These are phyloP conservation scores for Aquilaria yunnanensis DNA, from an alignment of 345 rosid species.

Conservation along the genomic window DNA sequence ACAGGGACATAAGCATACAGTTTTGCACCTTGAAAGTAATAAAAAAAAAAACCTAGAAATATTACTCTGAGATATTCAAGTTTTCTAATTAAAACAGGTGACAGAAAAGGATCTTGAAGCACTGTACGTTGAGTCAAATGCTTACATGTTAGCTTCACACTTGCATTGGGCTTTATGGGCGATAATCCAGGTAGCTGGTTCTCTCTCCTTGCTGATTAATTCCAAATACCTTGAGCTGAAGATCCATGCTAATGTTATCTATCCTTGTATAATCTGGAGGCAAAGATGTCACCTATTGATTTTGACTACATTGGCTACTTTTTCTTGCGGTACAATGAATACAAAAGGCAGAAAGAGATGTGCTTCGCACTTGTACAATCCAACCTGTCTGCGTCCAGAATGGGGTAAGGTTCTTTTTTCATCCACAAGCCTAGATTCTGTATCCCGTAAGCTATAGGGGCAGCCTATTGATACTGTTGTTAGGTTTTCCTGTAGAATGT, in stretches of 20 bases:
- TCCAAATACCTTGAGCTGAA: not conserved
- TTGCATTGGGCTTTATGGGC: slow-evolving; percentile 94
- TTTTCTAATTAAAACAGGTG: slow-evolving; percentile 33
- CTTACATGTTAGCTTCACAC: slow-evolving; percentile 75
- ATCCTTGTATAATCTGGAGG: slow-evolving; percentile 32
- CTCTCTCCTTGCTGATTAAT: not conserved
- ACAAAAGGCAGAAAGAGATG: slow-evolving; percentile 61
- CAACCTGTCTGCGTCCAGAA: slow-evolving; percentile 28
- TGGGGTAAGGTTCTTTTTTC: slow-evolving; percentile 1
- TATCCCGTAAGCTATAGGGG: slow-evolving; percentile 4
- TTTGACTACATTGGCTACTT: slow-evolving; percentile 82
- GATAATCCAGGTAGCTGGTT: slow-evolving; percentile 64
- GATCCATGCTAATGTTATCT: not conserved
- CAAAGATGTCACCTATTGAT: slow-evolving; percentile 87
- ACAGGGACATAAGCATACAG: too few species aligned
- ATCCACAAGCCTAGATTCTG: not conserved
- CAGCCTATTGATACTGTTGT: not conserved
- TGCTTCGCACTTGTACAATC: slow-evolving; percentile 52
- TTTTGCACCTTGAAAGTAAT: too few species aligned
- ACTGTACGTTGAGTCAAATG: slow-evolving; percentile 59
- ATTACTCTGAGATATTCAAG: not conserved
- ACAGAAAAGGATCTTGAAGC: slow-evolving; percentile 54
- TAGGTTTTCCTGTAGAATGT: slow-evolving; percentile 12
- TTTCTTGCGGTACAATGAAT: slow-evolving; percentile 84
- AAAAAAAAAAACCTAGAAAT: too few species aligned